Conservation (phyloP, 345 rosid species). For the Syzygium oleosum region DNA sequence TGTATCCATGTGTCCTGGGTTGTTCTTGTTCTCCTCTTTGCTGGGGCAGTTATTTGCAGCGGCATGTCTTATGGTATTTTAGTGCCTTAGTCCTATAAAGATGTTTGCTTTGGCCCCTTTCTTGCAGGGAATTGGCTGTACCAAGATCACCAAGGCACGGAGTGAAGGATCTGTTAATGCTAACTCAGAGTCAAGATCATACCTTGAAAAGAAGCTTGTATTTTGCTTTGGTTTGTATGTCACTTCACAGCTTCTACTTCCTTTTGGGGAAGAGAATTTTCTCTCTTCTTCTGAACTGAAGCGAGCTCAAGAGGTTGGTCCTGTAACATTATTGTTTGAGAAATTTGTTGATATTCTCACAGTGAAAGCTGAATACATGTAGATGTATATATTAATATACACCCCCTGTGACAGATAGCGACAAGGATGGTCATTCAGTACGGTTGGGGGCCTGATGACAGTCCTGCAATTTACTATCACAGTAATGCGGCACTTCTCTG, state of each 20-base stretch:
- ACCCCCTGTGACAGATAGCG: slow-evolving; percentile 49
- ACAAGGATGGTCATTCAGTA: slow-evolving; percentile 95
- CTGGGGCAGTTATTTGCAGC: not conserved
- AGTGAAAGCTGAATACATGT: not conserved
- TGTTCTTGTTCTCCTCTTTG: not conserved
- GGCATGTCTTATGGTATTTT: not conserved
- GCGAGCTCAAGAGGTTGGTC: slow-evolving; percentile 82
- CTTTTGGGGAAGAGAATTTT: slow-evolving; percentile 74
- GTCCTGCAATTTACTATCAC: slow-evolving; percentile 74
- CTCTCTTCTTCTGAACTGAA: slow-evolving; percentile 70
- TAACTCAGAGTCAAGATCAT: slow-evolving; percentile 77
- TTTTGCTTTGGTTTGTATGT: slow-evolving; percentile 87
- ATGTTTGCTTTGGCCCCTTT: not conserved
- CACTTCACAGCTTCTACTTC: slow-evolving; percentile 83
- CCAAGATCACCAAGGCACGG: slow-evolving; percentile 70
- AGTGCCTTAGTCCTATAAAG: not conserved
- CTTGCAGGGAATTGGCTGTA: slow-evolving; percentile 82
- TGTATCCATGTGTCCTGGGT: not conserved
- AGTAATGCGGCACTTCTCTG: slow-evolving; percentile 52
- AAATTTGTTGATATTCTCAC: not conserved
- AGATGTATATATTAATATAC: not conserved
- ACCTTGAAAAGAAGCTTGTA: slow-evolving; percentile 93
- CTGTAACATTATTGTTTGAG: not conserved
- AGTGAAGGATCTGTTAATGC: slow-evolving; percentile 59
- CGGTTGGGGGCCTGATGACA: slow-evolving; percentile 97